Base-by-base conservation (phyloP, 2,329 filamentous ascomycete species). In the Curvularia verruculosa region DNA sequence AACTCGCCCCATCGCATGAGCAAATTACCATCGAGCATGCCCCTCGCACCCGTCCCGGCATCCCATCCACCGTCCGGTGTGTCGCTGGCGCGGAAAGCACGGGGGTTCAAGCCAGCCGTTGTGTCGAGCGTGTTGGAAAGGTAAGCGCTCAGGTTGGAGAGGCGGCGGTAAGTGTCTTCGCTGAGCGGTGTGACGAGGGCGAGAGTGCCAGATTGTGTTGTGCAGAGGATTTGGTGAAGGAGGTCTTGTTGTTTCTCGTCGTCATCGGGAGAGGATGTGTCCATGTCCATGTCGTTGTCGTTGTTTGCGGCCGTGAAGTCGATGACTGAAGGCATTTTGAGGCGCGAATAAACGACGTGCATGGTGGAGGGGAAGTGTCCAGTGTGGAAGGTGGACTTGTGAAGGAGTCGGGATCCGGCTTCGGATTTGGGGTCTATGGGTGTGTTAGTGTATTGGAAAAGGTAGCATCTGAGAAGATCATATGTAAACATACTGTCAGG, bases 321-420 rank as follows among this genome's bases (percentile, higher is more conserved):
- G 50, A 63, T 68, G 39, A 75, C 71, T 23, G 61, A 59, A 45
- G 78, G 77, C 49, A 83, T 73, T 15, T 80, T 80, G 46, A 85
- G 76, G 3, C 85, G 86, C 15, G 87, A 87, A 1, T 91, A 89
- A 31, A 98, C 83, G 47, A 97, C 85, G 19, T 89, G 87, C 65
- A 92, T 89, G 36, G 84, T 85, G 0, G 90, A 89, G 0, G 90
- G 87, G 62, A 89, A 84, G 75, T 96, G 91, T 36, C 91, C 92
- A 0, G 91, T 87, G 72, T 93, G 89, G 79, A 99, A 98, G 56
- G 92, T 91, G 51, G 90, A 91, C 58, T 91, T 88, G 76, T 94
- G 91, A 7, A 99, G 84, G 23, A 99, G 85, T 39, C 93, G 86
- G 69, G 93, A 89, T 47, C 95, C 95, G 55, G 94, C 90, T 31